Evolutionary conservation across 192 early-diverging fungal genomes (phyloP).

Genomic region (Backusella liffmaniae): DNA sequence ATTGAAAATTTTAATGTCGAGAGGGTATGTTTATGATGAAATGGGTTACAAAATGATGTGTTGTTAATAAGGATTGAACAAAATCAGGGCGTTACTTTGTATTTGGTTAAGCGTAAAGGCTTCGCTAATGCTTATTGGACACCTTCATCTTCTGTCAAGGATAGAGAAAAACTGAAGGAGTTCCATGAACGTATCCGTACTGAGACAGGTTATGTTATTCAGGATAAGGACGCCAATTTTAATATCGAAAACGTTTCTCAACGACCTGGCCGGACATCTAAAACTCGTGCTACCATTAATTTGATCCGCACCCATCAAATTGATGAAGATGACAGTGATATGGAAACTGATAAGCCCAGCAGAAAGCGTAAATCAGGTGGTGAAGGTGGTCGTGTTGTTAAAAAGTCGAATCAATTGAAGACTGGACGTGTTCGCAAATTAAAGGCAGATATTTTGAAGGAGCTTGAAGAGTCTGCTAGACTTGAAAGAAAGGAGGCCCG

Average conservation of each 20-base stretch:
- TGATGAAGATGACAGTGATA: not conserved
- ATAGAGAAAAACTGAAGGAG: not conserved
- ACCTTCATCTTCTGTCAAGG: not conserved
- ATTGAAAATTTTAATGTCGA: not conserved
- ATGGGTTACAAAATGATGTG: not conserved
- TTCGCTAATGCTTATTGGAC: not conserved
- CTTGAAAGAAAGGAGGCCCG: not conserved
- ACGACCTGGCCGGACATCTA: conserved; percentile 2
- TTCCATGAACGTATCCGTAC: not conserved
- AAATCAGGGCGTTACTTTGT: not conserved
- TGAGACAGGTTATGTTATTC: not conserved
- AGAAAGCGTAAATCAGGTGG: not conserved
- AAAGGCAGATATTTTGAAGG: not conserved
- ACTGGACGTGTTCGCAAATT: not conserved
- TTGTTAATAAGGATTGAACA: not conserved
- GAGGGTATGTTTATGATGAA: not conserved
- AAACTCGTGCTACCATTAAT: conserved; percentile 11
- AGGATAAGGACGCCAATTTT: not conserved
- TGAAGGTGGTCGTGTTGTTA: not conserved
- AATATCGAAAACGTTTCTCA: not conserved
- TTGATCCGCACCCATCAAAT: not conserved
- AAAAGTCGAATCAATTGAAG: not conserved
- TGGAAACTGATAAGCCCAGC: not conserved
- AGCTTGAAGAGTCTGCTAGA: not conserved
- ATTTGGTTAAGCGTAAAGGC: not conserved